A percentile compares a stretch with the other conserved stretches of the same genome.
Evolutionary conservation across 257 asterid species (phyloP).

Genomic region (Solanum tarijense): DNA sequence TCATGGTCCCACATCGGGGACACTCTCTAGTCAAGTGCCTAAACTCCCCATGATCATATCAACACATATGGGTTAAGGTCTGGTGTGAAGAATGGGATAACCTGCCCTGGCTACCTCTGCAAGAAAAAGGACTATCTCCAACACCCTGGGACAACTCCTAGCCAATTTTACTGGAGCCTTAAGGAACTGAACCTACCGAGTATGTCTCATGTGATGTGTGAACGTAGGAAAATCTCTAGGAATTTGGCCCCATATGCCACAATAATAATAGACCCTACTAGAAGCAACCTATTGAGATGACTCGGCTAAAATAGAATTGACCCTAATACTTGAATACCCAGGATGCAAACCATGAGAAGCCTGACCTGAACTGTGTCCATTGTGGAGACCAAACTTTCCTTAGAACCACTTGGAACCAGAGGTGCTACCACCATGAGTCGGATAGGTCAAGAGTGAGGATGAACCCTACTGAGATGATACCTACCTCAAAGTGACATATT

Average conservation of each 20-base stretch:
- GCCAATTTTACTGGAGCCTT: no score
- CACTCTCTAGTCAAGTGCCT: not conserved
- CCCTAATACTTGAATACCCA: no score
- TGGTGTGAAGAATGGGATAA: not conserved
- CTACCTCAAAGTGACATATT: not conserved
- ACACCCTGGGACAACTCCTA: no score
- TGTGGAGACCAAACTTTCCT: not conserved
- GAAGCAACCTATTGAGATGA: no score
- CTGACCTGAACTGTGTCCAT: no score
- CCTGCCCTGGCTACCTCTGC: not conserved
- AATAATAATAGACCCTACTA: no score
- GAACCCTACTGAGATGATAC: not conserved
- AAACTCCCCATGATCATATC: not conserved
- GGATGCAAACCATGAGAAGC: no score
- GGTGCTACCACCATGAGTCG: not conserved
- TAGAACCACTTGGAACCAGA: not conserved
- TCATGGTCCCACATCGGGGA: not conserved
- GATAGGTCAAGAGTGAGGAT: not conserved
- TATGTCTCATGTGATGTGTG: no score
- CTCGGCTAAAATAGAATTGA: no score
- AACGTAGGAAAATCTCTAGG: no score
- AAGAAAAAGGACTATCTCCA: not conserved
- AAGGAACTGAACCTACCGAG: no score
- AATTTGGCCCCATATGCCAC: no score
- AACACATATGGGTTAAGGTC: not conserved